Evolutionary conservation across 306 rosid genomes (phyloP), one percentile per base, ranked within the genome.

Genomic region (Potentilla sterilis): DNA sequence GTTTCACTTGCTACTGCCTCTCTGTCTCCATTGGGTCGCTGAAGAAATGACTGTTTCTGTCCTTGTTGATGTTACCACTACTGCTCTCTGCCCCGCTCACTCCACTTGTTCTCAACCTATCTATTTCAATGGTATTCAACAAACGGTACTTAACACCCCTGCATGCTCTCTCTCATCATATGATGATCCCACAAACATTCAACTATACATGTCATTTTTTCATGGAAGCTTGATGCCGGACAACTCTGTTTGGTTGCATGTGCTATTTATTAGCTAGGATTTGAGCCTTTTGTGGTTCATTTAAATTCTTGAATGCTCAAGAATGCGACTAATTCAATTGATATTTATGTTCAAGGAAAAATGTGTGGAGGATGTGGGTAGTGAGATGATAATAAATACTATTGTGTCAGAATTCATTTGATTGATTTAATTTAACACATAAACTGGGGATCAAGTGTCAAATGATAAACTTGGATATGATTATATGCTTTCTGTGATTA

Each of bases 11-110:
- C 70, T 90, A 64, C 24, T 92, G 4, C 91, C 97, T 19, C 86
- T 92, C 0, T 81, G 87, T 76, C 66, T 90, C 43, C 97, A 92
- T 22, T 90, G 93, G 89, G 32, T 92, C 15, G 92, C 97, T 58
- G 92, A 90, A 51, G 97, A 92, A 85, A 90, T 92, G 92, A 89
- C 97, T 6, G 89, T 90, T 51, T 90, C 97, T 9, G 96, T 92
- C 67, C 87, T 92, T 22, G 96, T 92, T 79, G 97, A 92, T 83
- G 87, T 92, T 70, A 83, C 87, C 38, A 84, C 90, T 28, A 10
- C 77, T 8, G 93, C 93, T 62, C 76, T 92, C 0, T 92, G 97
- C 43, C 90, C 93, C 12, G 72, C 34, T 0, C 34, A 81, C 2
- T 74, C 86, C 15, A 83, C 93, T 79, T 92, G 97, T 65, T 78